Base-by-base conservation (phyloP, 2,329 filamentous ascomycete genomes). In the Cladosporium sp. region DNA sequence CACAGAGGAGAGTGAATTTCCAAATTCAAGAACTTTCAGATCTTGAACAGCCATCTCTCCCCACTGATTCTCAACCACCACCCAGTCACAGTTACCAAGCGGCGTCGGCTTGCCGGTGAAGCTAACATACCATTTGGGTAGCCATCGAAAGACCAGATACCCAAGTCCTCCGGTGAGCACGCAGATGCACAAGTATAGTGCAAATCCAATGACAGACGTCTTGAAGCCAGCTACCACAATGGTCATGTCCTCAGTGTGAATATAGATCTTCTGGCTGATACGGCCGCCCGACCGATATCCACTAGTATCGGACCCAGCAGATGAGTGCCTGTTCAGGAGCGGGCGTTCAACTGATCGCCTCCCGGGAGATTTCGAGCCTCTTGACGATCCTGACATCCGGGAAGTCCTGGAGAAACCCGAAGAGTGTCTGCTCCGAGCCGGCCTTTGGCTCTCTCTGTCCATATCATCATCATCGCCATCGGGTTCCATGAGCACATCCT, bases 11-110 rank as follows among this genome's bases (percentile, higher is more conserved):
- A 85, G 68, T n/a, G 79, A 75, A 51, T 79, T 77, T 7, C 78
- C 81, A 62, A 85, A 85, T 7, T 65, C 66, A 57, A 82, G 72
- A 40, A 67, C 73, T 51, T 77, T 75, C 11, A 97, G 77, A 43
- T 82, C 64, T 61, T 95, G 80, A n/a, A 93, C 80, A 11, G 79
- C 77, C 67, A 97, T 86, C 68, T 97, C 92, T 43, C 87, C 86
- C 92, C 93, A 97, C 77, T 97, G 90, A 62, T 98, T 96, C 78
- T 96, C 93, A 56, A 97, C 80, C 22, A 95, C 91, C 38, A 95
- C 85, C 93, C 94, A 98, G 53, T 87, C 78, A 62, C 88, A 93
- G 49, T 86, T 80, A 48, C 78, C 77, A 25, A 98, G 73, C 2
- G 87, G 75, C 13, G 80, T 80, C 4, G 83, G 72, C 47, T 74